phyloP scores from a whole-genome alignment of 78 protist species.

The Mastigamoeba balamuthi region DNA sequence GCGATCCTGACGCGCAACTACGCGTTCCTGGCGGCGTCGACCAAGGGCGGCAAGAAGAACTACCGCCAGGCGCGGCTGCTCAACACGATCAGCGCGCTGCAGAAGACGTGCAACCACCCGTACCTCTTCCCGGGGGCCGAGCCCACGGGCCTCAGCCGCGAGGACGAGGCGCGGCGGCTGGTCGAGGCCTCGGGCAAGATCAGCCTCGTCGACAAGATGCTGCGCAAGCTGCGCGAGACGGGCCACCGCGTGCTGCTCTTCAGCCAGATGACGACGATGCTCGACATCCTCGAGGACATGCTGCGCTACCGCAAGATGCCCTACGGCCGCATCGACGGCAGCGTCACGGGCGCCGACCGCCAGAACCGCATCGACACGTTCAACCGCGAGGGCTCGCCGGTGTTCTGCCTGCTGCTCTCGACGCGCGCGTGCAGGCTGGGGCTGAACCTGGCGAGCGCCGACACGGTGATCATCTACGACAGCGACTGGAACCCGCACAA shows the following conservation, averaged over 20 bases:
- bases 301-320: not conserved
- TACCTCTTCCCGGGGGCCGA: constrained; percentile 59
- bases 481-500: constrained; percentile 60
- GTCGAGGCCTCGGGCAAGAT: not conserved
- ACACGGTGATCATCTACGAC: constrained; percentile 23
- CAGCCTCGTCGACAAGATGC: constrained; percentile 1
- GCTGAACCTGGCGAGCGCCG: constrained; percentile 34
- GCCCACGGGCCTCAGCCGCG: not conserved
- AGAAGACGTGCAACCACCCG: constrained; percentile 93
- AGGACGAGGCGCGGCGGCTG: not conserved
- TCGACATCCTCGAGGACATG: constrained; percentile 16
- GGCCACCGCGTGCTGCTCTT: constrained; percentile 23
- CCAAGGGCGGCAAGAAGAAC: not conserved
- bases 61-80: constrained; percentile 41
- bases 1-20: constrained; percentile 53
- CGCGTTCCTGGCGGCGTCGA: constrained; percentile 19
- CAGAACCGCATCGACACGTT: constrained; percentile 13
- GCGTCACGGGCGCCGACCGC: not conserved
- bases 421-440: constrained; percentile 51
- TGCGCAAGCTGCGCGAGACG: not conserved
- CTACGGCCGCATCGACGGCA: constrained; percentile 1
- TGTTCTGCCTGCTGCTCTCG: constrained; percentile 13
- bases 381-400: not conserved
- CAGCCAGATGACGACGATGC: constrained; percentile 15
- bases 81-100: constrained; percentile 78